phyloP scores from a whole-genome alignment of 495 filamentous ascomycete genomes.

The Podospora australis region DNA sequence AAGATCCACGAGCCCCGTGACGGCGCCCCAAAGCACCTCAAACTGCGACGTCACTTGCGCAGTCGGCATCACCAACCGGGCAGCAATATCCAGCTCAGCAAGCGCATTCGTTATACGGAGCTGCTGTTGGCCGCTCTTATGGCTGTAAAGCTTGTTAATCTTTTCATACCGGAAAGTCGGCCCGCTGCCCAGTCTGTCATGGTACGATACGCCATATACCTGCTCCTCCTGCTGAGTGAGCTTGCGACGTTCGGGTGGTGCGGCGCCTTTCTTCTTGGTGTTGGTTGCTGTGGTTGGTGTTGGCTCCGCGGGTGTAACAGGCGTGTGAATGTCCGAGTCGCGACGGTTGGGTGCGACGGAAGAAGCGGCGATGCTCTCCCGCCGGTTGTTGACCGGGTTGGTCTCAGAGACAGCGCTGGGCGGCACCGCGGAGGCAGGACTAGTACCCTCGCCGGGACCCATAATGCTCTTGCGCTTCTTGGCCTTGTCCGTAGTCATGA shows the following conservation, averaged over 20 bases:
- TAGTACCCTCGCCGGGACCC: constrained; percentile 43
- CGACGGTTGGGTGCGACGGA: constrained; percentile 24
- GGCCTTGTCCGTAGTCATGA: constrained; percentile 71
- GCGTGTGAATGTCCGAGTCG: constrained; percentile 44
- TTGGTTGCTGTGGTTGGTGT: constrained; percentile 24
- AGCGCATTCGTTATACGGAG: constrained; percentile 72
- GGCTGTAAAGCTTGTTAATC: constrained; percentile 72
- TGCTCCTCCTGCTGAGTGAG: constrained; percentile 68
- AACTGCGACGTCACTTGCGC: constrained; percentile 70
- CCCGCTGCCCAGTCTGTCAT: constrained; percentile 74
- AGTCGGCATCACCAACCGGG: constrained; percentile 79
- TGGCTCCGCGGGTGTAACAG: constrained; percentile 28
- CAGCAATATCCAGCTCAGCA: constrained; percentile 70
- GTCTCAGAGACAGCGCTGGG: constrained; percentile 29
- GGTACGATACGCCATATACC: constrained; percentile 75
- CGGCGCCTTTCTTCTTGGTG: constrained; percentile 50
- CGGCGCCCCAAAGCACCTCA: constrained; percentile 68
- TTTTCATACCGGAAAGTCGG: constrained; percentile 74
- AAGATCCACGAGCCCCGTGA: constrained; percentile 70
- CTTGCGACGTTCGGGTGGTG: constrained; percentile 52
- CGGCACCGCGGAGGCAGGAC: constrained; percentile 30
- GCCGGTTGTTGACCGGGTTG: constrained; percentile 28
- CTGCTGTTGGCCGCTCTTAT: constrained; percentile 77
- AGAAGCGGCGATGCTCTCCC: constrained; percentile 46
- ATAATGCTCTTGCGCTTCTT: constrained; percentile 67